Evolutionary conservation across 1,284 basidiomycete genomes (phyloP), one percentile per base, ranked within the genome.

Genomic region (Mixia osmundae): DNA sequence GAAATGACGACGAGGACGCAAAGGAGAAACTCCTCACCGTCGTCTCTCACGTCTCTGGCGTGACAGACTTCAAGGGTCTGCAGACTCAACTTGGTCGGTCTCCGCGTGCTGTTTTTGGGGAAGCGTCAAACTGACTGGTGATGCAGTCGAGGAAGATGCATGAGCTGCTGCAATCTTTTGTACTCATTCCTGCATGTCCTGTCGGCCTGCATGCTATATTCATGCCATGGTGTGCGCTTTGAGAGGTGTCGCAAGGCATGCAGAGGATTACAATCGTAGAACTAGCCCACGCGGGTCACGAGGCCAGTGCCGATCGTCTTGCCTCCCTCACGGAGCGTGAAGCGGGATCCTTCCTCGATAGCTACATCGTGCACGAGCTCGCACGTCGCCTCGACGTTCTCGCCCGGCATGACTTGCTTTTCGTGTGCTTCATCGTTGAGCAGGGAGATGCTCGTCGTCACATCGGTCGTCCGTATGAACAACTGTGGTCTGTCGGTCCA

Each of bases 1-100:
- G 80, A 54, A 85, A 85, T 58, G 83, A 91, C 59, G 82, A 87
- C 53, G 83, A 91, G 65, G 76, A 74, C 52, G 82, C 83, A 44
- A 89, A 87, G 66, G 85, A 94, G 67, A 91, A 89, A 66, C 72
- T 94, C 41, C 91, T 67, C 69, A 87, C 82, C 35, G 78, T 83
- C 56, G 85, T 77, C 45, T 70, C 69, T 44, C 68, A 76, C 54
- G 73, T 91, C 45, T 65, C 69, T 37, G 59, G 65, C 31, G 66
- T 46, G 22, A 45, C 75, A 43, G 55, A 50, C 37, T 85, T 83
- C 74, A 85, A 87, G 74, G 79, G n/a, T n/a, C n/a, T n/a, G n/a
- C n/a, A n/a, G n/a, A n/a, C 71, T 41, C 40, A 69, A 54, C 15
- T 11, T 24, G n/a, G n/a, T 19, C 20, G 11, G 30, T 24, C 2